A percentile compares a stretch with the other conserved stretches of the same genome.
These are phyloP conservation scores for Lipomyces anomalus DNA, from an alignment of 805 yeast genomes.

Conservation along the genomic window DNA sequence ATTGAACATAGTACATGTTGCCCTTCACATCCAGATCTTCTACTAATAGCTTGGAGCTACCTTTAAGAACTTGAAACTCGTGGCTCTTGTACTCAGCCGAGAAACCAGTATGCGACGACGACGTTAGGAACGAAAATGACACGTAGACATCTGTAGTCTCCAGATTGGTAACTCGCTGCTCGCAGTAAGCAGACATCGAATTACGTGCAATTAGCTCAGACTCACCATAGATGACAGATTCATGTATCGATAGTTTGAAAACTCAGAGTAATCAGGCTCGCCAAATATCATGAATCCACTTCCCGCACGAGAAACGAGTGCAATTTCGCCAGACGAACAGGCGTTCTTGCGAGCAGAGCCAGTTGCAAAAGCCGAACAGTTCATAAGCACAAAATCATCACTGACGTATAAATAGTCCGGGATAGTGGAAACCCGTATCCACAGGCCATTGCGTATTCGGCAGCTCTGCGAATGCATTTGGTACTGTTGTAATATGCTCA, in stretches of 20 bases:
- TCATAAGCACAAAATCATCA: no score
- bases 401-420: no score
- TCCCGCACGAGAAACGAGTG: no score
- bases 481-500: no score
- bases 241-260: conserved; percentile 5
- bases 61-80: conserved; percentile 2
- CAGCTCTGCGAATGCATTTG: no score
- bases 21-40: conserved; percentile 1
- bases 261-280: no score
- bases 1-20: conserved; percentile 1
- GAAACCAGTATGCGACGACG: background rate
- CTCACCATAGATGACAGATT: conserved; percentile 6
- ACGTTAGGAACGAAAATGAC: background rate
- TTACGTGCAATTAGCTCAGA: background rate
- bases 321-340: no score
- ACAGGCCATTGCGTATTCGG: no score
- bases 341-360: no score
- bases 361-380: no score
- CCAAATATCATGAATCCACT: no score
- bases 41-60: conserved; percentile 1
- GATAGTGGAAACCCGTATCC: no score
- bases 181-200: background rate
- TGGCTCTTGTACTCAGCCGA: background rate
- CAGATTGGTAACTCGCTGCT: conserved; percentile 3
- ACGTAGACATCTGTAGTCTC: conserved; percentile 1